Evolutionary conservation across 2,329 filamentous ascomycete genomes (phyloP).

Genomic region (Cercospora sojina): DNA sequence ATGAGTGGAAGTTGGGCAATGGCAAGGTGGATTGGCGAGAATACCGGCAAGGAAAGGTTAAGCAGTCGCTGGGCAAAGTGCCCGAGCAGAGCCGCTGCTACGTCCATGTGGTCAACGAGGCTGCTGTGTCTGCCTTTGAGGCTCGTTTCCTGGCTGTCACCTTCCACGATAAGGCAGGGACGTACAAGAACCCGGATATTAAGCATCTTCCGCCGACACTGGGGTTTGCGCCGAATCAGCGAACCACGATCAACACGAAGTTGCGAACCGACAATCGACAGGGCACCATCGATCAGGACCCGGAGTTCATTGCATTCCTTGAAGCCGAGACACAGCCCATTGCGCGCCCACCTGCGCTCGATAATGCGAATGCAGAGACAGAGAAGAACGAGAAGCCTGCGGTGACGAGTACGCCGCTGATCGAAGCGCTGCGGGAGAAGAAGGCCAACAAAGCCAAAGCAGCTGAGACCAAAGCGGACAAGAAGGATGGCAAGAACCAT

Average conservation of each 20-base stretch:
- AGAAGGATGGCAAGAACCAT: conserved; percentile 36
- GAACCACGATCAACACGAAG: conserved; percentile 68
- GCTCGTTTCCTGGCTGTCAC: conserved; percentile 66
- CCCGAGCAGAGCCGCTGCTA: conserved; percentile 80
- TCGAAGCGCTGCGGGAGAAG: conserved; percentile 79
- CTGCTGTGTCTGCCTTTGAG: conserved; percentile 65
- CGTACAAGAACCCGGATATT: conserved; percentile 68
- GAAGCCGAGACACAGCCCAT: conserved; percentile 77
- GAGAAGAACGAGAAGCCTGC: conserved; percentile 58
- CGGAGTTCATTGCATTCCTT: conserved; percentile 91
- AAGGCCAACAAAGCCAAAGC: conserved; percentile 40
- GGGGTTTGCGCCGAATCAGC: conserved; percentile 81
- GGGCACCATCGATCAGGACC: conserved; percentile 93
- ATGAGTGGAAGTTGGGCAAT: conserved; percentile 76
- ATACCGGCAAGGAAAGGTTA: conserved; percentile 74
- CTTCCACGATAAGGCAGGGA: conserved; percentile 81
- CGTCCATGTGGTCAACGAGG: conserved; percentile 72
- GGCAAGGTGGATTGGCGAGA: conserved; percentile 83
- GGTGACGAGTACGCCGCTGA: conserved; percentile 78
- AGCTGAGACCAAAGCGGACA: conserved; percentile 34
- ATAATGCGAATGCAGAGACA: conserved; percentile 50
- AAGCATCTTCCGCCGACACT: conserved; percentile 71
- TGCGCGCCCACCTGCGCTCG: conserved; percentile 52
- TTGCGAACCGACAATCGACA: conserved; percentile 78
- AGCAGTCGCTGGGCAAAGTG: conserved; percentile 75